These are phyloP conservation scores for Dispira simplex DNA, from an alignment of 192 early-diverging fungal genomes.

Conservation along the genomic window DNA sequence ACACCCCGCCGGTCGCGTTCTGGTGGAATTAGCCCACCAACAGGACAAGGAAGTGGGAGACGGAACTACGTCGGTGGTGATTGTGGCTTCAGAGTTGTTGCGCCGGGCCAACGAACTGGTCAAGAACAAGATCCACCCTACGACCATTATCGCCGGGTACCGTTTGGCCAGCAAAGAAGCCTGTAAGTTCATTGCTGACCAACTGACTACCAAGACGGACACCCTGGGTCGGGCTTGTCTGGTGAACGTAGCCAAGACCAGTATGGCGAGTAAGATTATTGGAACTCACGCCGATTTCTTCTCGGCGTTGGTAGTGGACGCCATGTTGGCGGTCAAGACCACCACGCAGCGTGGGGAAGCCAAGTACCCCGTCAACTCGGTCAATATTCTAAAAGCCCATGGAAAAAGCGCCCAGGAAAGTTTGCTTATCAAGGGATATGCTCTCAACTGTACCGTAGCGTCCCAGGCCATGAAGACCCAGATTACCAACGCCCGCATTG, in stretches of 20 bases:
- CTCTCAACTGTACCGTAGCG: conserved; percentile 94
- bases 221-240: conserved; percentile 81
- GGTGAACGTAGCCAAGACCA: conserved; percentile 94
- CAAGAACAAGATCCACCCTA: conserved; percentile 98
- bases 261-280: conserved; percentile 96
- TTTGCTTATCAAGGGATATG: conserved; percentile 83
- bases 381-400: conserved; percentile 96
- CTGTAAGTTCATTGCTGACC: conserved; percentile 93
- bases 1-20: conserved; percentile 90
- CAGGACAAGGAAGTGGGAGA: conserved; percentile 99
- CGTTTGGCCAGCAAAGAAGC: conserved; percentile 93
- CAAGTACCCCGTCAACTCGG: conserved; percentile 92
- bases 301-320: conserved; percentile 85
- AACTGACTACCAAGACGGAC: conserved; percentile 92
- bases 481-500: conserved; percentile 83
- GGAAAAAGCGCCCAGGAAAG: conserved; percentile 84
- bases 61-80: conserved; percentile 98
- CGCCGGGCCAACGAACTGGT: conserved; percentile 92
- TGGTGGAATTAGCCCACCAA: conserved; percentile 97
- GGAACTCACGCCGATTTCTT: conserved; percentile 97
- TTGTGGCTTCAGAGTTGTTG: conserved; percentile 95
- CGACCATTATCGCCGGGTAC: conserved; percentile 97
- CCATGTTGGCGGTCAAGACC: conserved; percentile 84
- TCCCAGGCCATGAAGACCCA: conserved; percentile 89
- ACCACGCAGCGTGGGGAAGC: conserved; percentile 65